These are phyloP conservation scores for Lepraria neglecta DNA, from an alignment of 495 filamentous ascomycete species.

Conservation along the genomic window DNA sequence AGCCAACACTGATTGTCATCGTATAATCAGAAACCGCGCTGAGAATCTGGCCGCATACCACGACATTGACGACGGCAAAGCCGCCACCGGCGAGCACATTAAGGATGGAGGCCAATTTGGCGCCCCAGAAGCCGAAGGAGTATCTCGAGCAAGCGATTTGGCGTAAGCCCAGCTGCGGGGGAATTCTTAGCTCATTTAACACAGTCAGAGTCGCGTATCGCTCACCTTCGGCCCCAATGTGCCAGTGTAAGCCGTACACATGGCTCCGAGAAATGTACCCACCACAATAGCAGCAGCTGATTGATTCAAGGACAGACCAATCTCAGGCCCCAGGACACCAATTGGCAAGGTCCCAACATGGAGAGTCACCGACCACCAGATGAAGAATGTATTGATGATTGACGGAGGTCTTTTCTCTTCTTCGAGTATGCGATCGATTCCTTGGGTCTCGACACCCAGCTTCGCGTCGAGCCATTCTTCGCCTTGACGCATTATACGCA, in stretches of 20 bases:
- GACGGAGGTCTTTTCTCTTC: constrained; percentile 29
- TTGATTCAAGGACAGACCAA: constrained; percentile 45
- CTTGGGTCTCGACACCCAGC: constrained; percentile 43
- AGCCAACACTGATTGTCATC: constrained; percentile 42
- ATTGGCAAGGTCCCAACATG: constrained; percentile 50
- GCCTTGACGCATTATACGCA: constrained; percentile 29
- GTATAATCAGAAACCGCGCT: constrained; percentile 44
- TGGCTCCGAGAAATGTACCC: constrained; percentile 41
- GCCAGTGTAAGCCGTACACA: constrained; percentile 38
- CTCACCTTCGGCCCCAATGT: constrained; percentile 42
- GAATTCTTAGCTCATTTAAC: constrained; percentile 44
- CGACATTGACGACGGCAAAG: constrained; percentile 42
- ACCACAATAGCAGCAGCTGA: constrained; percentile 42
- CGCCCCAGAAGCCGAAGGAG: constrained; percentile 51
- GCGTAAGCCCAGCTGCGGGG: constrained; percentile 48
- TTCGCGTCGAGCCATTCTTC: constrained; percentile 42
- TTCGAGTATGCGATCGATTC: constrained; percentile 39
- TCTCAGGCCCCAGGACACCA: constrained; percentile 44
- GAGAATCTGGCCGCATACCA: constrained; percentile 46
- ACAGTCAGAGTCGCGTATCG: constrained; percentile 31
- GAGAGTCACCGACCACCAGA: constrained; percentile 49
- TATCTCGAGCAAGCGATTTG: constrained; percentile 50
- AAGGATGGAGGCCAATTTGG: constrained; percentile 44
- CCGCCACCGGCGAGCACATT: constrained; percentile 47
- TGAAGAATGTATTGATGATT: constrained; percentile 18